Evolutionary conservation across 345 rosid genomes (phyloP).

Genomic region (Nephelium lappaceum): DNA sequence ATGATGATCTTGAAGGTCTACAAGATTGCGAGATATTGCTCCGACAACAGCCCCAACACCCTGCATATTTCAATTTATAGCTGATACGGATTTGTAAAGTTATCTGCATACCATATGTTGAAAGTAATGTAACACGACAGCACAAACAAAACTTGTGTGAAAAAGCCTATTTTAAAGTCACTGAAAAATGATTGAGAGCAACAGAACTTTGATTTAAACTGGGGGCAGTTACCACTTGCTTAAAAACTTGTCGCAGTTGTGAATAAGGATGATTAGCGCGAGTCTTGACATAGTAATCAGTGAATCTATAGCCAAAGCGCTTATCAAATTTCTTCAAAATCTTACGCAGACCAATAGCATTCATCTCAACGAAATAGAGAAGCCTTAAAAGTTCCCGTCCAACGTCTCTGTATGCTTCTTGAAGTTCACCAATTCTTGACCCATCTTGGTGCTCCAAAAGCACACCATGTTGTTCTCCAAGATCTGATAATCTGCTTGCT

Average conservation of each 20-base stretch:
- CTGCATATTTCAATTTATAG: constrained; percentile 39
- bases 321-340: constrained; percentile 83
- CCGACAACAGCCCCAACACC: constrained; percentile 86
- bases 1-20: constrained; percentile 69
- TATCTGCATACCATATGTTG: constrained; percentile 19
- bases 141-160: background rate
- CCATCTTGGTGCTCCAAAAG: constrained; percentile 46
- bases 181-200: background rate
- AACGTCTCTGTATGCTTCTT: constrained; percentile 57
- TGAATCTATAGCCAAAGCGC: constrained; percentile 74
- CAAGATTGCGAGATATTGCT: constrained; percentile 80
- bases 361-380: constrained; percentile 69
- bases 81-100: background rate
- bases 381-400: constrained; percentile 68
- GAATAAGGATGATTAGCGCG: constrained; percentile 89
- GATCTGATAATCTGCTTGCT: constrained; percentile 46
- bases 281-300: constrained; percentile 79
- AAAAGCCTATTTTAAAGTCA: background rate
- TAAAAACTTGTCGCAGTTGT: constrained; percentile 77
- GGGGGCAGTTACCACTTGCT: constrained; percentile 66
- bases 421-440: constrained; percentile 45
- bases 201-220: background rate
- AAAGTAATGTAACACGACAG: background rate
- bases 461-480: constrained; percentile 52
- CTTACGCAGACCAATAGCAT: constrained; percentile 74